These are phyloP conservation scores for Colletotrichum australisinense DNA, from an alignment of 2,329 filamentous ascomycete species.

Conservation along the genomic window DNA sequence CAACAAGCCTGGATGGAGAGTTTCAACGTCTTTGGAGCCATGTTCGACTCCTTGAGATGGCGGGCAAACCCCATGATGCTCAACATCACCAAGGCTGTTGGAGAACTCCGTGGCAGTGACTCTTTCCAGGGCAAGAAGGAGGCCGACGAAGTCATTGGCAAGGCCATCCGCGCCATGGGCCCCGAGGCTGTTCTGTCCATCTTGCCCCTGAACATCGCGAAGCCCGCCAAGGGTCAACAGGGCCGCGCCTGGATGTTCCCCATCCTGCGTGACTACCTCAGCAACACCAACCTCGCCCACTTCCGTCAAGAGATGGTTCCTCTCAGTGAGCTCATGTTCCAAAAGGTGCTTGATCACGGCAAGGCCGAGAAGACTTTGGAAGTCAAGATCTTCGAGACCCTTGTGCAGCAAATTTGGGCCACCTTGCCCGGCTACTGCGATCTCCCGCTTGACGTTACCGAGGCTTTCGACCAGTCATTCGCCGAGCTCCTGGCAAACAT, in stretches of 20 bases:
- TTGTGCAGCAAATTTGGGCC: slow-evolving; percentile 96
- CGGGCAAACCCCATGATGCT: slow-evolving; percentile 82
- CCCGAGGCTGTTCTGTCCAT: slow-evolving; percentile 85
- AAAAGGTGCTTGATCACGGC: slow-evolving; percentile 86
- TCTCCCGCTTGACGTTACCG: slow-evolving; percentile 80
- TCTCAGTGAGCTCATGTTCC: slow-evolving; percentile 89
- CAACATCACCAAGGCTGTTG: slow-evolving; percentile 81
- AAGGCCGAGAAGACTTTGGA: slow-evolving; percentile 91
- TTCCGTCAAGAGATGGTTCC: slow-evolving; percentile 90
- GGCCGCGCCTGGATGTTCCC: slow-evolving; percentile 96
- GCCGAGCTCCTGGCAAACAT: slow-evolving; percentile 92
- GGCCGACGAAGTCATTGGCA: slow-evolving; percentile 89
- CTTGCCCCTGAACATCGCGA: slow-evolving; percentile 86
- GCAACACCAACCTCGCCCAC: slow-evolving; percentile 87
- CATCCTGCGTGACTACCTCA: slow-evolving; percentile 87
- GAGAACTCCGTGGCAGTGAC: slow-evolving; percentile 87
- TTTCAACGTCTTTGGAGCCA: slow-evolving; percentile 86
- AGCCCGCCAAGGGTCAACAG: slow-evolving; percentile 79
- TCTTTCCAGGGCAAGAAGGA: slow-evolving; percentile 95
- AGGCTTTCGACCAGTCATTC: slow-evolving; percentile 87
- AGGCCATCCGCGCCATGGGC: slow-evolving; percentile 90
- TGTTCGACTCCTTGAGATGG: slow-evolving; percentile 91
- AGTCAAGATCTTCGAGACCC: slow-evolving; percentile 96
- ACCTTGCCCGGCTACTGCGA: slow-evolving; percentile 95
- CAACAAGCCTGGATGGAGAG: slow-evolving; percentile 96